Evolutionary conservation across 331 rosid genomes (phyloP).

Genomic region (Dryas integrifolia): DNA sequence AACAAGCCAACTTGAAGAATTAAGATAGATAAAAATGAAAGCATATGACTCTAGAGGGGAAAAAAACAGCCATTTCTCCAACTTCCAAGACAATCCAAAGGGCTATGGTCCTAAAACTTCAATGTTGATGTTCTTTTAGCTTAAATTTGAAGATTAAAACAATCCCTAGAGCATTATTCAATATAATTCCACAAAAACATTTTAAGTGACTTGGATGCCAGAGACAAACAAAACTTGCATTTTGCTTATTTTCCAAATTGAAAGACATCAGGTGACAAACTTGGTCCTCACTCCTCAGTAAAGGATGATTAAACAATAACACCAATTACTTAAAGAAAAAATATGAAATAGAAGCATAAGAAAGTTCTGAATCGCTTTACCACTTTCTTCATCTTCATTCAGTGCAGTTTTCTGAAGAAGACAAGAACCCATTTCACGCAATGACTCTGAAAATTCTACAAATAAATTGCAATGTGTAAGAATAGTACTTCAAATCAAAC

Average conservation of each 20-base stretch:
- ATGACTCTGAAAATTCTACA: conserved; percentile 88
- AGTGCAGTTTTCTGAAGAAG: conserved; percentile 93
- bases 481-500: not conserved
- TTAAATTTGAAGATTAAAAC: not conserved
- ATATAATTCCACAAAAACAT: not conserved
- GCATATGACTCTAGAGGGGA: not conserved
- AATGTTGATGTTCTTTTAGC: not conserved
- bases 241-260: not conserved
- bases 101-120: not conserved
- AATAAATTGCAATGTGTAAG: conserved; percentile 14
- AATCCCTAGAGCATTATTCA: not conserved
- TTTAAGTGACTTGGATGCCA: not conserved
- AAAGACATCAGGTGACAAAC: conserved; percentile 1
- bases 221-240: not conserved
- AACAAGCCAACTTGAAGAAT: not conserved
- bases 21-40: not conserved
- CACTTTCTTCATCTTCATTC: conserved; percentile 88
- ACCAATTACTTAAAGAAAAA: not conserved
- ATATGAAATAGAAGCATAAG: not conserved
- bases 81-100: not conserved
- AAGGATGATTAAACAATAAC: not conserved
- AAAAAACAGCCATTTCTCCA: not conserved
- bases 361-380: conserved; percentile 35
- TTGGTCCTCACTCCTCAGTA: not conserved
- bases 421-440: conserved; percentile 87